Evolutionary conservation across 2,329 filamentous ascomycete genomes (phyloP).

Genomic region (Emergomyces pasteurianus): DNA sequence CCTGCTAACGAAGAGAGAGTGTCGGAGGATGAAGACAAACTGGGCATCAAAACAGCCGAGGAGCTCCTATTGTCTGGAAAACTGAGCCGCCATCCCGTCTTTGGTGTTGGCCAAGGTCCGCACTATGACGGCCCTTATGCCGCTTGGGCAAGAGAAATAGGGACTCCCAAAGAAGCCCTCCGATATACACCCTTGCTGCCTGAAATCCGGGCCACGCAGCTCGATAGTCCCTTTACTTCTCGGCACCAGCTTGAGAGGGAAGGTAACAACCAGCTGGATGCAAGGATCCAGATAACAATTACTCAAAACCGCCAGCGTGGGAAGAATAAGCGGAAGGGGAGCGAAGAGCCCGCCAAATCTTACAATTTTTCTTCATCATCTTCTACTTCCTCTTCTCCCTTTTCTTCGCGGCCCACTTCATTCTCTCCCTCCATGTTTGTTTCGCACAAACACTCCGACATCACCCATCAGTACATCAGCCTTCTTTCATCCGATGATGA

Average conservation of each 20-base stretch:
- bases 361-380: background rate
- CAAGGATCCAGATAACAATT: slow-evolving; percentile 17
- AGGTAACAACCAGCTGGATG: slow-evolving; percentile 11
- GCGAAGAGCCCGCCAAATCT: background rate
- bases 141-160: slow-evolving; percentile 25
- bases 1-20: slow-evolving; percentile 1
- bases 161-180: slow-evolving; percentile 13
- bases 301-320: slow-evolving; percentile 17
- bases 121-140: slow-evolving; percentile 31
- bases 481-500: background rate
- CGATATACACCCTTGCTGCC: slow-evolving; percentile 15
- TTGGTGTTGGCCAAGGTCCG: slow-evolving; percentile 30
- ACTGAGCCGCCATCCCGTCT: slow-evolving; percentile 24
- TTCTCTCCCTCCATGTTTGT: background rate
- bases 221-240: slow-evolving; percentile 16
- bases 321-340: background rate
- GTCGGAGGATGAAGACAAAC: background rate
- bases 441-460: background rate
- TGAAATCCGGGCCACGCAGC: slow-evolving; percentile 20
- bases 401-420: background rate
- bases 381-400: background rate
- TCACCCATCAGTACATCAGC: background rate
- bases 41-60: slow-evolving; percentile 17
- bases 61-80: slow-evolving; percentile 23
- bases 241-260: slow-evolving; percentile 15